Percentiles rank a stretch among this genome's conserved stretches.
Evolutionary conservation across 768 basidiomycete species (phyloP).

Genomic region (Lyophyllum semitale): DNA sequence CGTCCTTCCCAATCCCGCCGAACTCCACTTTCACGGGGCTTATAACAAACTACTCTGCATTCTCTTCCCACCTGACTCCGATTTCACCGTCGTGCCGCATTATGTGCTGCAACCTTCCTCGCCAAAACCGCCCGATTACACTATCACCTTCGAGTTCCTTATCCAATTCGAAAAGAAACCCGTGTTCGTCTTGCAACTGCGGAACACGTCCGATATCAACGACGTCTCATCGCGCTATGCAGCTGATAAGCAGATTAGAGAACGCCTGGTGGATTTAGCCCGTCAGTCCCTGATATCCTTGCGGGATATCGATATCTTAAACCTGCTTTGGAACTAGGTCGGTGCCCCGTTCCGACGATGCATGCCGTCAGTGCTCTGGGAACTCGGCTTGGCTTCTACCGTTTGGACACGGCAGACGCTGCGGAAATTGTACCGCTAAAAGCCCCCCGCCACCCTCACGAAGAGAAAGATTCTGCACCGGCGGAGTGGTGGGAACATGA

Average conservation of each 20-base stretch:
- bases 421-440: background rate
- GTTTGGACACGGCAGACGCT: background rate
- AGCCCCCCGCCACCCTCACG: no score
- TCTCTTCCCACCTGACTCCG: conserved; percentile 16
- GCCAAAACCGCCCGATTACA: background rate
- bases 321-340: background rate
- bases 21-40: conserved; percentile 7
- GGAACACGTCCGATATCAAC: background rate
- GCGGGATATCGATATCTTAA: no score
- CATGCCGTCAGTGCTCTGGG: background rate
- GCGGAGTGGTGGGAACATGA: no score
- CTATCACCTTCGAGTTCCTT: background rate
- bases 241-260: background rate
- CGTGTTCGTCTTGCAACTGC: background rate
- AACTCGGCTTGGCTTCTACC: no score
- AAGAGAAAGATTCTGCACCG: background rate
- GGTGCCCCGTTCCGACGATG: background rate
- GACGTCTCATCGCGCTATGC: background rate
- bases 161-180: background rate
- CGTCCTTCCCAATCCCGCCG: background rate
- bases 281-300: background rate
- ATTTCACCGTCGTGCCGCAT: conserved; percentile 15
- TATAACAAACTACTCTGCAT: conserved; percentile 19
- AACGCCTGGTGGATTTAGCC: background rate
- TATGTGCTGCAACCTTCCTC: background rate